Percentiles rank a stretch among this genome's conserved stretches.
These are phyloP conservation scores for Sistotremastrum niveocremeum DNA, from an alignment of 768 basidiomycete species.

Conservation along the genomic window DNA sequence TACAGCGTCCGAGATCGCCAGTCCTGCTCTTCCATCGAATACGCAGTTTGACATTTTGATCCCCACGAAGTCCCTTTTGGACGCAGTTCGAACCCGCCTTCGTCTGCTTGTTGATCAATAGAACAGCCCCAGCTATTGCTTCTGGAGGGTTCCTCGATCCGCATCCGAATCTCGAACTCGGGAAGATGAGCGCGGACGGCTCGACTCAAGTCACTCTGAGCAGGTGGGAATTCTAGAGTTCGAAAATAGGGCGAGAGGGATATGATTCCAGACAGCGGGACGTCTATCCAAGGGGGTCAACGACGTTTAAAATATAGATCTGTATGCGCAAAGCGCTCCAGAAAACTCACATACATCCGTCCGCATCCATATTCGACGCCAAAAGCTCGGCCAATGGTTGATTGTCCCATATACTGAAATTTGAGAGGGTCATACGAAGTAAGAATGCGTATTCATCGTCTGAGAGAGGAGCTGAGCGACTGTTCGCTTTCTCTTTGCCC, in stretches of 20 bases:
- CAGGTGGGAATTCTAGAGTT: slow-evolving; percentile 13
- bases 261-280: slow-evolving; percentile 45
- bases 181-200: slow-evolving; percentile 38
- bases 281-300: slow-evolving; percentile 26
- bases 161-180: slow-evolving; percentile 50
- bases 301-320: too few relatives aligned
- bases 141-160: slow-evolving; percentile 30
- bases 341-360: slow-evolving; percentile 40
- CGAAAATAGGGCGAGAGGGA: slow-evolving; percentile 21
- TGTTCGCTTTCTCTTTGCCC: slow-evolving; percentile 12
- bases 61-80: slow-evolving; percentile 29
- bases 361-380: slow-evolving; percentile 29
- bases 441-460: slow-evolving; percentile 37
- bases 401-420: slow-evolving; percentile 56
- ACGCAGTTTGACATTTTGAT: slow-evolving; percentile 11
- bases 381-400: slow-evolving; percentile 30
- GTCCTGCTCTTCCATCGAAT: slow-evolving; percentile 22
- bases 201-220: slow-evolving; percentile 41
- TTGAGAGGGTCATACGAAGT: slow-evolving; percentile 49
- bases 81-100: slow-evolving; percentile 55
- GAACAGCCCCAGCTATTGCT: slow-evolving; percentile 15
- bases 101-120: slow-evolving; percentile 17
- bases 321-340: too few relatives aligned
- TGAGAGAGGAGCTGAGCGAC: slow-evolving; percentile 10
- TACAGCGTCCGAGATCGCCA: slow-evolving; percentile 61